These are phyloP conservation scores for Phytophthora cryptogea DNA, from an alignment of 352 stramenopile genomes.

Conservation along the genomic window DNA sequence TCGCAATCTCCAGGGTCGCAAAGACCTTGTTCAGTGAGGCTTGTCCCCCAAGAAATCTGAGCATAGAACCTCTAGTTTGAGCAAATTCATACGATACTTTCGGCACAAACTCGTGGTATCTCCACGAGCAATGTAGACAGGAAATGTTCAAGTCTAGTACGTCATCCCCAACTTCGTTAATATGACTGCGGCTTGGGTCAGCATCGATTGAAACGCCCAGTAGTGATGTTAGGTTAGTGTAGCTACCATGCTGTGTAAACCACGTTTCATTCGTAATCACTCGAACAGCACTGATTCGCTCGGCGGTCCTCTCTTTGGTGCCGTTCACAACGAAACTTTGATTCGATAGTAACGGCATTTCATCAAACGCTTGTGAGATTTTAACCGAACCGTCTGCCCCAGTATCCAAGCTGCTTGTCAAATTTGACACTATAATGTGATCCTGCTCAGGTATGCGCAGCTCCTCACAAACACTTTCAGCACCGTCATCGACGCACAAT, in stretches of 20 bases:
- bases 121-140: constrained; percentile 36
- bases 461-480: constrained; percentile 22
- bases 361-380: constrained; percentile 22
- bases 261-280: constrained; percentile 3
- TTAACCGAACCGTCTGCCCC: constrained; percentile 13
- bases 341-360: constrained; percentile 17
- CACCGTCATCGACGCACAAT: constrained; percentile 39
- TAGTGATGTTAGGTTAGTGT: constrained; percentile 16
- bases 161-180: constrained; percentile 1
- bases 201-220: constrained; percentile 9
- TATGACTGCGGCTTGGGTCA: not conserved
- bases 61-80: constrained; percentile 19
- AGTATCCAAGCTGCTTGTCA: constrained; percentile 10
- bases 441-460: constrained; percentile 25
- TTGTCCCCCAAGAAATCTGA: constrained; percentile 27
- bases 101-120: constrained; percentile 35
- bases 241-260: constrained; percentile 1
- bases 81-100: constrained; percentile 51
- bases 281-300: constrained; percentile 11
- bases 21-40: constrained; percentile 28
- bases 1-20: constrained; percentile 19
- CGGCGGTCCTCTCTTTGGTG: not conserved
- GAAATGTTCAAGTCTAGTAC: constrained; percentile 33
- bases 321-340: constrained; percentile 17
- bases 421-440: constrained; percentile 7